Conservation (phyloP, 1,139 yeast species). For the Casaregolazyma suthepensis region DNA sequence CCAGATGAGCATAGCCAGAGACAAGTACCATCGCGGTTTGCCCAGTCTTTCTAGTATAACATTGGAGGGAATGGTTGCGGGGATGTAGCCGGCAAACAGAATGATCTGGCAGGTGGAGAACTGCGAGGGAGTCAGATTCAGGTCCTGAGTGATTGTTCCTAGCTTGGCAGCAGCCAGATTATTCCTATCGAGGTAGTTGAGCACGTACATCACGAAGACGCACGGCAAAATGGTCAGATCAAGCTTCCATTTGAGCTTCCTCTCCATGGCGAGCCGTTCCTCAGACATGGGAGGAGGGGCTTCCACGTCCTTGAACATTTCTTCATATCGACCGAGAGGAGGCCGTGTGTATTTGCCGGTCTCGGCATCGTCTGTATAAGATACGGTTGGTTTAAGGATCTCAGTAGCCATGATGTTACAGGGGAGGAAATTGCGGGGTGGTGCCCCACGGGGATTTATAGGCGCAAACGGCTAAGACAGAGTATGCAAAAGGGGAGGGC, state of each 20-base stretch:
- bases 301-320: slow-evolving; percentile 15
- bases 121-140: slow-evolving; percentile 44
- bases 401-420: neutral
- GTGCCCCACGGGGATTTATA: too few species aligned
- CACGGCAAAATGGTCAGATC: slow-evolving; percentile 52
- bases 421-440: neutral
- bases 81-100: slow-evolving; percentile 55
- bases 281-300: slow-evolving; percentile 15
- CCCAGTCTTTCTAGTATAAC: slow-evolving; percentile 41
- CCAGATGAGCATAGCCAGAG: slow-evolving; percentile 49
- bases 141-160: slow-evolving; percentile 51
- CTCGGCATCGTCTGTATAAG: slow-evolving; percentile 5
- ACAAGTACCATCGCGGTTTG: slow-evolving; percentile 46
- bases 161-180: slow-evolving; percentile 57
- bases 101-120: slow-evolving; percentile 53
- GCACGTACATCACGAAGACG: slow-evolving; percentile 50
- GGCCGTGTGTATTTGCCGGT: slow-evolving; percentile 11
- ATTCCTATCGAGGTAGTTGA: slow-evolving; percentile 56
- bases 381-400: slow-evolving; percentile 6
- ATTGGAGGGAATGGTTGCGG: slow-evolving; percentile 56
- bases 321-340: slow-evolving; percentile 15
- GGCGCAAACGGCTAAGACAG: too few species aligned
- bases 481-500: too few species aligned
- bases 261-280: slow-evolving; percentile 14
- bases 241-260: slow-evolving; percentile 32